Evolutionary conservation across 116 monocot genomes (phyloP).

Genomic region (Phalaenopsis hybrid): DNA sequence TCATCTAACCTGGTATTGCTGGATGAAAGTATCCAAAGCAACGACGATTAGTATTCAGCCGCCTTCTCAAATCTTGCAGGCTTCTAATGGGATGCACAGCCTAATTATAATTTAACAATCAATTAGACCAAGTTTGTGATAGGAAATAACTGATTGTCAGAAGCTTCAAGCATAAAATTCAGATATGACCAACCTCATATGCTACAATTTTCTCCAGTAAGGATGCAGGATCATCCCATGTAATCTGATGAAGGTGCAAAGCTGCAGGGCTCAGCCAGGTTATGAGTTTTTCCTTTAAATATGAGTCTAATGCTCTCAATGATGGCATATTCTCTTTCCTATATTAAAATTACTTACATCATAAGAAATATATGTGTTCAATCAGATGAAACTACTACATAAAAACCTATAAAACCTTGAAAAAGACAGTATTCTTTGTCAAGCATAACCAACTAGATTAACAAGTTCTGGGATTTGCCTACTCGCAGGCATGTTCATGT

Average conservation of each 20-base stretch:
- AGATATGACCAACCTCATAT: constrained; percentile 52
- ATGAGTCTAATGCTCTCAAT: constrained; percentile 59
- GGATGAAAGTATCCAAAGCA: constrained; percentile 94
- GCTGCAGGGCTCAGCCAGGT: constrained; percentile 88
- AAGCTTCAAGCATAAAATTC: not conserved
- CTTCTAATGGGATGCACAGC: constrained; percentile 89
- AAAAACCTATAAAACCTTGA: not conserved
- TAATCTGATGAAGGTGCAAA: constrained; percentile 79
- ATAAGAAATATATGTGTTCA: not conserved
- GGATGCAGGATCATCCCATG: constrained; percentile 92
- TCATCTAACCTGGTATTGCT: constrained; percentile 68
- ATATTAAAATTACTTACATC: not conserved
- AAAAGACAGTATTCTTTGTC: not conserved
- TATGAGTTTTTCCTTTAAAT: constrained; percentile 75
- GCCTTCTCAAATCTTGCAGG: constrained; percentile 76
- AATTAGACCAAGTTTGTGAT: constrained; percentile 2
- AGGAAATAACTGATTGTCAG: not conserved
- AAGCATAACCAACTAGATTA: not conserved
- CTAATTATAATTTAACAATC: constrained; percentile 20
- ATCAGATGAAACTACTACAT: not conserved
- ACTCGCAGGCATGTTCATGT: not conserved
- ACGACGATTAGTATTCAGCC: constrained; percentile 65
- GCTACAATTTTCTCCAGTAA: constrained; percentile 88
- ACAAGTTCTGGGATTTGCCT: not conserved
- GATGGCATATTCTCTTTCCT: constrained; percentile 62